Percentiles rank a stretch among this genome's conserved stretches.
Conservation (phyloP, 805 yeast genomes). For the Trichomonascus vanleenenianus region DNA sequence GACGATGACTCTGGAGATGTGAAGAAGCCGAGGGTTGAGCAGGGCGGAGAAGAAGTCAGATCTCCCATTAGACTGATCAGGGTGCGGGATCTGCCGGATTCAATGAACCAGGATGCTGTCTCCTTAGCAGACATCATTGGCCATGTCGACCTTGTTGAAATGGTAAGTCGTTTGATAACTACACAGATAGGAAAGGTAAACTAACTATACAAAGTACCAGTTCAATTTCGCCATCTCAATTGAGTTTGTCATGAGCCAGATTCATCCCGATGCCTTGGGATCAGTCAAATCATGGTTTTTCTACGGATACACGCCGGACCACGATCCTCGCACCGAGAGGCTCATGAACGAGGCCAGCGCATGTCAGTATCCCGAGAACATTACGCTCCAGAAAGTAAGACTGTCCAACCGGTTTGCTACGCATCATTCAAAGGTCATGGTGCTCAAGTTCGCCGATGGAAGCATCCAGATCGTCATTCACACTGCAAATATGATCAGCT, state of each 20-base stretch:
- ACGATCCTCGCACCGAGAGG: constrained; percentile 4
- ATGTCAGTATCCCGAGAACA: constrained; percentile 11
- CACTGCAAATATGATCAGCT: constrained; percentile 27
- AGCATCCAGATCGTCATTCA: constrained; percentile 23
- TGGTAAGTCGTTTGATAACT: constrained; percentile 9
- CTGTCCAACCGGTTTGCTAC: constrained; percentile 21
- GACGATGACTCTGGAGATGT: background rate
- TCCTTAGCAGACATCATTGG: constrained; percentile 20
- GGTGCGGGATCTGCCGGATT: constrained; percentile 12
- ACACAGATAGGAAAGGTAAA: background rate
- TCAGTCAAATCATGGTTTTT: constrained; percentile 17
- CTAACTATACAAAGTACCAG: constrained; percentile 13
- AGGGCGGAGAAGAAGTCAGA: too few relatives aligned
- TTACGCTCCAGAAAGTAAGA: constrained; percentile 16
- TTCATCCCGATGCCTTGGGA: constrained; percentile 11
- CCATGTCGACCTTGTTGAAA: constrained; percentile 13
- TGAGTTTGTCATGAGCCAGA: constrained; percentile 19
- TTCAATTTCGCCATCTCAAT: constrained; percentile 26
- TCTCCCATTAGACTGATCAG: constrained; percentile 15
- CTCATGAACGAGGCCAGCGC: background rate
- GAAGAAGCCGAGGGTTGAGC: background rate
- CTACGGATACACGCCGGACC: constrained; percentile 16
- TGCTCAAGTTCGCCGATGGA: constrained; percentile 15
- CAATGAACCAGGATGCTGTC: constrained; percentile 16
- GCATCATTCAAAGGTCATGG: constrained; percentile 30